These are phyloP conservation scores for Chamaecyparis obtusa DNA, from an alignment of 75 land plant genomes.

Conservation along the genomic window DNA sequence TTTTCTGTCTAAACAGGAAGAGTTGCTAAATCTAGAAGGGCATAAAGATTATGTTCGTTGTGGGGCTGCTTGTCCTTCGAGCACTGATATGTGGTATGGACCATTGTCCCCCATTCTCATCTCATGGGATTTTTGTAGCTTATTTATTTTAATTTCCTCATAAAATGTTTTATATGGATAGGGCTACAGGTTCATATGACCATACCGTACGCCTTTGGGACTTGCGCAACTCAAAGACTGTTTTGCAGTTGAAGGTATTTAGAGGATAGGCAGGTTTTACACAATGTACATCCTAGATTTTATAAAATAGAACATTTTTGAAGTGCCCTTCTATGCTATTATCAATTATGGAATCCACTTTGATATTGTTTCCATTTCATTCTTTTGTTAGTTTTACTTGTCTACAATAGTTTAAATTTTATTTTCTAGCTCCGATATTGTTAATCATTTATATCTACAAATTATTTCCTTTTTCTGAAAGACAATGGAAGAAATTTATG, in stretches of 20 bases:
- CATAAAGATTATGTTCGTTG: constrained; percentile 89
- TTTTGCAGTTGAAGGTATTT: constrained; percentile 36
- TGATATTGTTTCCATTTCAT: background rate
- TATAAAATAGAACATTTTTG: background rate
- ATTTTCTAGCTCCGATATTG: background rate
- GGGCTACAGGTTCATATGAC: constrained; percentile 92
- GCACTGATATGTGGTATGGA: constrained; percentile 44
- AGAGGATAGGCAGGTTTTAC: background rate
- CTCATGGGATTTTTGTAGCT: background rate
- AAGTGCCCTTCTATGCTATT: background rate
- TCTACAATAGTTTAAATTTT: background rate
- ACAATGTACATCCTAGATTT: background rate
- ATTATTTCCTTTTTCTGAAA: background rate
- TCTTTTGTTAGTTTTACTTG: background rate
- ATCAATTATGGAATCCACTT: background rate
- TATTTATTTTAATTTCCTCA: constrained; percentile 11
- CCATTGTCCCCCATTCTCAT: background rate
- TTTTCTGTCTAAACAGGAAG: constrained; percentile 21
- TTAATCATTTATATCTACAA: background rate
- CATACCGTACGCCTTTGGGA: constrained; percentile 89
- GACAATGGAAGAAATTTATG: background rate
- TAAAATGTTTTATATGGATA: background rate
- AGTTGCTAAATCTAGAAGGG: constrained; percentile 38
- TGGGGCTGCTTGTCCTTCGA: constrained; percentile 59
- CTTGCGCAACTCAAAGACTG: constrained; percentile 40